Evolutionary conservation across 176 grass and related monocot species (phyloP).

Genomic region (Elymus sibiricus): DNA sequence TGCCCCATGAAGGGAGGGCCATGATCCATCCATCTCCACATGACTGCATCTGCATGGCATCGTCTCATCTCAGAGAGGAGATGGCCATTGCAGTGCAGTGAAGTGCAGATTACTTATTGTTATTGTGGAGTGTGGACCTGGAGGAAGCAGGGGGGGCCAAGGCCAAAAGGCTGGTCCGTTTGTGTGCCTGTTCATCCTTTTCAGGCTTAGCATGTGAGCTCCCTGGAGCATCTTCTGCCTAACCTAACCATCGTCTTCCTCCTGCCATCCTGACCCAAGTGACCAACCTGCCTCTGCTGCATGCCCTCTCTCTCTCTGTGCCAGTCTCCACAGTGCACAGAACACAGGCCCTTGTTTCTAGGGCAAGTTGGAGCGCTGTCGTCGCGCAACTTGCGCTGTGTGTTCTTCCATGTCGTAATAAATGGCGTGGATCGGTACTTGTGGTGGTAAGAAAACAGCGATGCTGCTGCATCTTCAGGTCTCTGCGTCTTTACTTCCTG

Average conservation of each 20-base stretch:
- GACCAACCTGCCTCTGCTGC: constrained; percentile 20
- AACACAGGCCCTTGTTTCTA: not conserved
- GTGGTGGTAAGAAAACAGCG: not conserved
- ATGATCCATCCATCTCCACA: not conserved
- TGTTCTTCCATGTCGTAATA: constrained; percentile 20
- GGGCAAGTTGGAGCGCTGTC: constrained; percentile 3
- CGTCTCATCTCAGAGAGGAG: not conserved
- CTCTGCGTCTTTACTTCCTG: not conserved
- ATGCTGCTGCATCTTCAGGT: constrained; percentile 14
- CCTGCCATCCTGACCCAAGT: not conserved
- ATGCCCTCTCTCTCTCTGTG: too few species aligned
- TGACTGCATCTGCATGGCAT: not conserved
- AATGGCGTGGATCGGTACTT: not conserved
- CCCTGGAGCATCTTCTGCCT: constrained; percentile 23
- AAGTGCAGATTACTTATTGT: not conserved
- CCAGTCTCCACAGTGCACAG: not conserved
- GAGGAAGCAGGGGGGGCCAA: not conserved
- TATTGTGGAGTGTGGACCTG: constrained; percentile 6
- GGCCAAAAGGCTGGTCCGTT: not conserved
- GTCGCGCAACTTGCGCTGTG: not conserved
- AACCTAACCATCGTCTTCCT: not conserved
- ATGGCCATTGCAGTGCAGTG: not conserved
- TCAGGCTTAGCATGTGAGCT: constrained; percentile 40
- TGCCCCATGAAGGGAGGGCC: not conserved
- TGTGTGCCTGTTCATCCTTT: constrained; percentile 20